A percentile compares a stretch with the other conserved stretches of the same genome.
Conservation (phyloP, 768 basidiomycete genomes). For the Boletus bicolor region DNA sequence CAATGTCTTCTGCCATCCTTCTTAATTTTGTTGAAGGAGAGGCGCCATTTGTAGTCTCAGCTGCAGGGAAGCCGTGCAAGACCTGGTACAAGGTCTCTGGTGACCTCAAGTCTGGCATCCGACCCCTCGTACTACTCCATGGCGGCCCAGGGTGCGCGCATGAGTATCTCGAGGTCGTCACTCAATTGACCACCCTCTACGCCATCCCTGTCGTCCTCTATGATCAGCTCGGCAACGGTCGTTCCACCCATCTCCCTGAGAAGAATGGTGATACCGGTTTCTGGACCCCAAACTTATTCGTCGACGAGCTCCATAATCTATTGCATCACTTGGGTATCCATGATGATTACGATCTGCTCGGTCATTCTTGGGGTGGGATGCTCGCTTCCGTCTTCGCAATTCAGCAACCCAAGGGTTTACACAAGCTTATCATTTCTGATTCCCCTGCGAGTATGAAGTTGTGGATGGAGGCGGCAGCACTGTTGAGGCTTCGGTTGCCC, state of each 20-base stretch:
- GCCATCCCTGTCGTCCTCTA: constrained; percentile 51
- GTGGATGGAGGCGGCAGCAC: constrained; percentile 35
- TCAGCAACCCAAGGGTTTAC: constrained; percentile 43
- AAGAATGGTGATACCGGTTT: constrained; percentile 42
- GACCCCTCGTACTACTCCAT: constrained; percentile 50
- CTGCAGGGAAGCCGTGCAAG: constrained; percentile 33
- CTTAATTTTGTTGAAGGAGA: constrained; percentile 31
- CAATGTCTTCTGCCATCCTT: constrained; percentile 29
- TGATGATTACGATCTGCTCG: constrained; percentile 41
- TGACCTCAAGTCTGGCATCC: constrained; percentile 34
- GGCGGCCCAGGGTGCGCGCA: constrained; percentile 52
- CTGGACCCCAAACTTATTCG: constrained; percentile 50
- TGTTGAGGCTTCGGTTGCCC: constrained; percentile 37
- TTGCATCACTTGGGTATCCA: constrained; percentile 43
- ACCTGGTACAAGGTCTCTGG: constrained; percentile 54
- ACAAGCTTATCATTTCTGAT: constrained; percentile 44
- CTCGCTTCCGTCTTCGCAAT: constrained; percentile 36
- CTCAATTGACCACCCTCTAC: constrained; percentile 36
- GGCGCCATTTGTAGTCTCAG: constrained; percentile 24
- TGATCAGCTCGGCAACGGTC: constrained; percentile 55
- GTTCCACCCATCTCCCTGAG: constrained; percentile 51
- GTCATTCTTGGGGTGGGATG: constrained; percentile 46
- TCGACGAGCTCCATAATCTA: constrained; percentile 49
- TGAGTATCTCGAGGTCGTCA: constrained; percentile 38
- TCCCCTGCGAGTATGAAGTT: constrained; percentile 44